phyloP scores from a whole-genome alignment of 73 alveolate genomes.

The Blepharisma japonicum region DNA sequence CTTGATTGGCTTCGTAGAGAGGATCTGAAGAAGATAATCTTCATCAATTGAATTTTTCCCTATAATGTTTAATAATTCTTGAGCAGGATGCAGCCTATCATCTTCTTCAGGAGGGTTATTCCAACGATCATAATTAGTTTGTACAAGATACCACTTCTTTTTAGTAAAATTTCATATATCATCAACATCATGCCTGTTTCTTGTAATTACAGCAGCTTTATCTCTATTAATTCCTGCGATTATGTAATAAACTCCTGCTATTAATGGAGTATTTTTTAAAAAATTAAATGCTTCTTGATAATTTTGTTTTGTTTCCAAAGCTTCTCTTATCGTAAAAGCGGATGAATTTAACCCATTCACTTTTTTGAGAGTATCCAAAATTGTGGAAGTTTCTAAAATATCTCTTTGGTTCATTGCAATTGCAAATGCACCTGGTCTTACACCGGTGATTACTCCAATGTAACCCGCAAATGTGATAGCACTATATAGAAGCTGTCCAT shows the following conservation, averaged over 20 bases:
- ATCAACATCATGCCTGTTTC: slow-evolving; percentile 42
- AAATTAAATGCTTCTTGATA: slow-evolving; percentile 39
- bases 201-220: slow-evolving; percentile 56
- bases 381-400: slow-evolving; percentile 6
- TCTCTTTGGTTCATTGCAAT: slow-evolving; percentile 48
- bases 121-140: slow-evolving; percentile 40
- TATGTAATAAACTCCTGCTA: slow-evolving; percentile 44
- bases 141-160: slow-evolving; percentile 31
- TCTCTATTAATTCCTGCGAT: slow-evolving; percentile 47
- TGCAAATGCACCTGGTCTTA: slow-evolving; percentile 45
- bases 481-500: slow-evolving; percentile 32
- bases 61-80: not conserved
- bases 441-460: slow-evolving; percentile 55
- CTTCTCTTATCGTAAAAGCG: slow-evolving; percentile 33
- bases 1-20: too few species aligned
- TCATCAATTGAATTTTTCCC: not conserved
- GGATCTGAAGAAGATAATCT: not conserved
- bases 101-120: slow-evolving; percentile 30
- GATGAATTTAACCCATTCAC: slow-evolving; percentile 34
- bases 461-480: slow-evolving; percentile 56
- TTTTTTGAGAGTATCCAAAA: slow-evolving; percentile 36
- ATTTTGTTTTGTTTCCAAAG: slow-evolving; percentile 7
- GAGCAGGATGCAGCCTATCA: not conserved
- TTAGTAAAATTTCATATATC: slow-evolving; percentile 13
- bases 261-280: slow-evolving; percentile 30